Conservation (phyloP, 1,284 basidiomycete genomes). For the Microbotryum scabiosae region DNA sequence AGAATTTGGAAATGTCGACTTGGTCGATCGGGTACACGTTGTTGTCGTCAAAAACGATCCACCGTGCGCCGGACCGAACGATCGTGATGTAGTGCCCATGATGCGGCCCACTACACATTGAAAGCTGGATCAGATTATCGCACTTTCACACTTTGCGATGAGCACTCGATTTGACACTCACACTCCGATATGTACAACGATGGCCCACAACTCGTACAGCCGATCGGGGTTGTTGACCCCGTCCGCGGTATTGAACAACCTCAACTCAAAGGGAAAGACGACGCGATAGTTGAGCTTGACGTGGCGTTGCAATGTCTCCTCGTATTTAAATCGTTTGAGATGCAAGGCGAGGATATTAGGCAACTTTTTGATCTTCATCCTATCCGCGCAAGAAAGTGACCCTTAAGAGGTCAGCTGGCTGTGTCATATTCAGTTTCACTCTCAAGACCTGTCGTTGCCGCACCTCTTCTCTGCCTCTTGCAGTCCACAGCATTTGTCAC, state of each 20-base stretch:
- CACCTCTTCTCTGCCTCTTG: conserved; percentile 97
- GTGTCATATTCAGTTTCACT: neutral
- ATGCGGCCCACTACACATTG: conserved; percentile 65
- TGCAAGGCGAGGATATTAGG: conserved; percentile 92
- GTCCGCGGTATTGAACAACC: conserved; percentile 94
- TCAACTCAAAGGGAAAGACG: conserved; percentile 86
- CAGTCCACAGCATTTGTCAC: conserved; percentile 88
- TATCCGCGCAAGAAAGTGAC: conserved; percentile 37
- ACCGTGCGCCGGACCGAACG: conserved; percentile 68
- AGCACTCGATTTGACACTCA: conserved; percentile 45
- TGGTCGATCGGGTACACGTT: conserved; percentile 81
- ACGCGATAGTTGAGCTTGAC: conserved; percentile 94
- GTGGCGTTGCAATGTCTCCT: conserved; percentile 76
- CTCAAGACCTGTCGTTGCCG: conserved; percentile 33
- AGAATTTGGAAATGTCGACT: conserved; percentile 82
- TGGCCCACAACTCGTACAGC: conserved; percentile 86
- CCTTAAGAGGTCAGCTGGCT: neutral
- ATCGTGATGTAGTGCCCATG: conserved; percentile 97
- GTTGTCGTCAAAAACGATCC: conserved; percentile 95
- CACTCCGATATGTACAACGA: conserved; percentile 96
- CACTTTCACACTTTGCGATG: conserved; percentile 2
- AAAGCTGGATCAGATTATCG: neutral
- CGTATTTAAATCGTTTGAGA: conserved; percentile 95
- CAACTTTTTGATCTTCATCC: conserved; percentile 95
- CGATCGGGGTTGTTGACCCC: conserved; percentile 76